phyloP scores from a whole-genome alignment of 371 early-diverging fungal species.

The Coemansia sp. region DNA sequence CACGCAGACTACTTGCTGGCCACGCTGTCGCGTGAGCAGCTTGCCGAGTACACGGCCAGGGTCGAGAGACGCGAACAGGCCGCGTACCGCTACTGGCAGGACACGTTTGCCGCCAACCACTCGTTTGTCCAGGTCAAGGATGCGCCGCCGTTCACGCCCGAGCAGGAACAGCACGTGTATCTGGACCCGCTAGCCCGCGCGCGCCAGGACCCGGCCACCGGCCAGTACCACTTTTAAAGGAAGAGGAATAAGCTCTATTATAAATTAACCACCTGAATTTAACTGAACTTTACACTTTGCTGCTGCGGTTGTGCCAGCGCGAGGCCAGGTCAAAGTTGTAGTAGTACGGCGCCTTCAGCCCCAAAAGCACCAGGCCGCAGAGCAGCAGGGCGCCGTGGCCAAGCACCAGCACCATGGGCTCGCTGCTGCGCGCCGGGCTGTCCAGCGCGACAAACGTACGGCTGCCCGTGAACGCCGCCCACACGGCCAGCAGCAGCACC shows the following conservation, averaged over 20 bases:
- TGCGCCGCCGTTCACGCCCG: conserved; percentile 82
- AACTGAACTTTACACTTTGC: neutral
- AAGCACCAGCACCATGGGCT: conserved; percentile 16
- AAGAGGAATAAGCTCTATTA: no score
- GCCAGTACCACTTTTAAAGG: conserved; percentile 24
- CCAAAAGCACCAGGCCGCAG: conserved; percentile 3
- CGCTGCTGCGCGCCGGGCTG: conserved; percentile 25
- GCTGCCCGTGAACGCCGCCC: conserved; percentile 19
- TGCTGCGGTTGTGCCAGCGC: conserved; percentile 6
- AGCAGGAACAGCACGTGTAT: conserved; percentile 78
- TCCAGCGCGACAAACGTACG: conserved; percentile 24
- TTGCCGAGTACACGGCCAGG: conserved; percentile 66
- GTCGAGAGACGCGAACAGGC: conserved; percentile 69
- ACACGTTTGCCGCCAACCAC: conserved; percentile 77
- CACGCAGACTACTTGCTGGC: conserved; percentile 90
- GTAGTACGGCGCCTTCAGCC: conserved; percentile 19
- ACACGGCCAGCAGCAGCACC: conserved; percentile 15
- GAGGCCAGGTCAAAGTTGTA: conserved; percentile 36
- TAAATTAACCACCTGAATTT: no score
- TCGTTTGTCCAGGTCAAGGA: conserved; percentile 85
- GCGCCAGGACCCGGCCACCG: conserved; percentile 66
- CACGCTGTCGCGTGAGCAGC: conserved; percentile 69
- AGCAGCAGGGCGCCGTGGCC: conserved; percentile 18
- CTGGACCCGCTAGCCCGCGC: conserved; percentile 89
- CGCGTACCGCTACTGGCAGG: conserved; percentile 90